These are phyloP conservation scores for Syzygium oleosum DNA, from an alignment of 345 rosid genomes.

Conservation along the genomic window DNA sequence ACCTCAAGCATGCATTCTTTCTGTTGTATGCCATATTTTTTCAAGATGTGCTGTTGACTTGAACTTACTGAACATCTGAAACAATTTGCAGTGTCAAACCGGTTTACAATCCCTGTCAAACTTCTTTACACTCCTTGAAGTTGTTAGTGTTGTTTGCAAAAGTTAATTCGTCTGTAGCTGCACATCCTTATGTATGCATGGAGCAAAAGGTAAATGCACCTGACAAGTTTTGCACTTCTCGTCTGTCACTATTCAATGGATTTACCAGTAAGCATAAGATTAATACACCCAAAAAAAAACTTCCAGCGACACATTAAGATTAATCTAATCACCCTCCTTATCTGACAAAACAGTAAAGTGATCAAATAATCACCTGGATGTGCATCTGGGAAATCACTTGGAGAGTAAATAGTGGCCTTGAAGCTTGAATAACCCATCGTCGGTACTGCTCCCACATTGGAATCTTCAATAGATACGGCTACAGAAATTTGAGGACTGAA, in stretches of 20 bases:
- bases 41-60: no score
- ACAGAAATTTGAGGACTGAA: conserved; percentile 13
- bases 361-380: conserved; percentile 48
- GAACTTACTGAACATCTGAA: no score
- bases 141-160: no score
- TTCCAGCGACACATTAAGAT: conserved; percentile 31
- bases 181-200: no score
- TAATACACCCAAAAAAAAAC: background rate
- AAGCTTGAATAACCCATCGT: conserved; percentile 9
- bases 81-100: no score
- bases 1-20: background rate
- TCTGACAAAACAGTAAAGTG: background rate
- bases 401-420: conserved; percentile 41
- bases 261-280: no score
- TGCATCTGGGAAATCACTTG: conserved; percentile 75
- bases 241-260: no score
- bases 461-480: conserved; percentile 14
- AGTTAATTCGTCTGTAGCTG: no score
- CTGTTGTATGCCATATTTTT: background rate
- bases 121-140: no score
- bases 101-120: no score
- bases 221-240: no score
- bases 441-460: conserved; percentile 12
- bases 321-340: background rate
- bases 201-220: no score